Base-by-base conservation (phyloP, 2,329 filamentous ascomycete genomes). In the Aspergillus pseudoviridinutans region DNA sequence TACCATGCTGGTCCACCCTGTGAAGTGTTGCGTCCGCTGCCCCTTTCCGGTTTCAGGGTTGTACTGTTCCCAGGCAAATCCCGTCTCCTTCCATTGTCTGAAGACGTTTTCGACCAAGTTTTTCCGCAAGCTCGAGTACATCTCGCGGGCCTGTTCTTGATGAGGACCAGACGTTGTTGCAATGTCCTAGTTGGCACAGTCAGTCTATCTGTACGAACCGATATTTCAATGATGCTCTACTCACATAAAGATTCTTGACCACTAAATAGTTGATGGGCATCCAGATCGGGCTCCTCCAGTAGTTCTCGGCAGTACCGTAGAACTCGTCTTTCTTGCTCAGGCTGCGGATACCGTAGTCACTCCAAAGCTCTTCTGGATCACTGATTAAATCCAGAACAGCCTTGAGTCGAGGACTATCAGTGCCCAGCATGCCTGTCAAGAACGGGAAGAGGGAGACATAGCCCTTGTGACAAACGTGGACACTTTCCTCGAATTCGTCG, bases 21-120 rank as follows among this genome's bases (percentile, higher is more conserved):
- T 97, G 73, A 99, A 99, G 75, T 97, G 93, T 80, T 97, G 92
- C 4, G 92, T 97, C 46, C 94, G 84, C 80, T 97, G 93, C n/a
- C 94, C 94, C 54, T 84, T 84, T 49, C 94, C 94, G 3, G 91
- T 96, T 67, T 96, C 91, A 0, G 92, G 91, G 72, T 96, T 91
- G 75, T 97, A 99, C 78, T 99, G 94, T 77, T 99, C 94, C 93
- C 93, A 99, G 0, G 93, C 94, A 72, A 97, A 97, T 20, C 93
- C 93, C 0, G 94, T 97, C 70, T 90, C 85, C 71, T 87, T 81
- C 93, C 93, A 99, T 72, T 87, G 87, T 57, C 87, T 84, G 78
- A 89, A 97, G 14, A 97, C 89, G 1, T 92, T 97, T 53, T 92
- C 84, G 49, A 97, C 89, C 12, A 99, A 78, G 70, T 96, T 97